A percentile compares a stretch with the other conserved stretches of the same genome.
These are phyloP conservation scores for Neonectria neomacrospora DNA, from an alignment of 2,329 filamentous ascomycete species.

Conservation along the genomic window DNA sequence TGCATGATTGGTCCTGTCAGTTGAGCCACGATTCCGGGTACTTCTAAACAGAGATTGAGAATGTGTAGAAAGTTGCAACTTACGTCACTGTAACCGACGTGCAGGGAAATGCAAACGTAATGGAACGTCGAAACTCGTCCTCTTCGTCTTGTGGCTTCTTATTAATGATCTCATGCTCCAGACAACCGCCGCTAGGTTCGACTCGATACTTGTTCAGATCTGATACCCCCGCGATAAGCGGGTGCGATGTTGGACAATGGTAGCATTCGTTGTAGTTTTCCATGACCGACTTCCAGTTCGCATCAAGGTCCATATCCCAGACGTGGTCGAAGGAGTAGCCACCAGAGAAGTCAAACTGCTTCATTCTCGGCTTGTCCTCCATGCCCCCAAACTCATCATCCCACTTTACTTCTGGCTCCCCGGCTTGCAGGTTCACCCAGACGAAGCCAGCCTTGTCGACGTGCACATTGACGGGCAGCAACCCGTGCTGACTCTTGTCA, in stretches of 20 bases:
- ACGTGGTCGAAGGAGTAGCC: constrained; percentile 66
- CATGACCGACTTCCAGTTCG: constrained; percentile 68
- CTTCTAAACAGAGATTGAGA: background rate
- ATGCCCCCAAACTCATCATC: constrained; percentile 60
- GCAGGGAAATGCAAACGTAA: constrained; percentile 61
- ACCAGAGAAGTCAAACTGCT: constrained; percentile 56
- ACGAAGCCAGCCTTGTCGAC: constrained; percentile 65
- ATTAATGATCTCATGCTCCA: constrained; percentile 58
- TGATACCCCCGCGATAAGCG: constrained; percentile 64
- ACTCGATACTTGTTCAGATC: constrained; percentile 65
- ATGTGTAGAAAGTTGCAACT: constrained; percentile 37
- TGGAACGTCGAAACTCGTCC: constrained; percentile 56
- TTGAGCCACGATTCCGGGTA: background rate
- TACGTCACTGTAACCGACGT: constrained; percentile 61
- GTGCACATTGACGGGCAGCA: constrained; percentile 64
- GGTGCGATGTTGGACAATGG: constrained; percentile 68
- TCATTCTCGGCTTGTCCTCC: constrained; percentile 57
- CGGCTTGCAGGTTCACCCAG: constrained; percentile 66
- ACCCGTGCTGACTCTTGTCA: constrained; percentile 63
- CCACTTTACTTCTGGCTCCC: constrained; percentile 59
- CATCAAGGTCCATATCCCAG: constrained; percentile 66
- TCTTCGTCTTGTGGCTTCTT: constrained; percentile 58
- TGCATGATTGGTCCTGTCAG: constrained; percentile 33
- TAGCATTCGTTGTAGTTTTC: constrained; percentile 76
- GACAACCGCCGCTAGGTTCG: constrained; percentile 57